Conservation (phyloP, 1,139 yeast genomes). For the Geotrichum australiense region DNA sequence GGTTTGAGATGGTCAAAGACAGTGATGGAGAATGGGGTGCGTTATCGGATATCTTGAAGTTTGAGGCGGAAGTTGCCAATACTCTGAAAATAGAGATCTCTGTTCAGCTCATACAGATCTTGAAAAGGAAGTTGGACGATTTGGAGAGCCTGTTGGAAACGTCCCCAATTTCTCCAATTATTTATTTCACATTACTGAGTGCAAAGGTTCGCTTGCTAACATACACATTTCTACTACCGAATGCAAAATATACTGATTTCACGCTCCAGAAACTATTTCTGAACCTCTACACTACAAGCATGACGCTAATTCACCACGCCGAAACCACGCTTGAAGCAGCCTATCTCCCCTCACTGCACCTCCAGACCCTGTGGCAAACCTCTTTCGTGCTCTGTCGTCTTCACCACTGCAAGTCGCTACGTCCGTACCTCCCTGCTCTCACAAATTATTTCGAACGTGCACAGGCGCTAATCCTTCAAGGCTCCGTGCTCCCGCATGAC, state of each 20-base stretch:
- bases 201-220: constrained; percentile 75
- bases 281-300: constrained; percentile 53
- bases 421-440: constrained; percentile 49
- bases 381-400: constrained; percentile 75
- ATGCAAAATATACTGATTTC: constrained; percentile 39
- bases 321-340: constrained; percentile 54
- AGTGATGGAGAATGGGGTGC: background rate
- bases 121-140: constrained; percentile 66
- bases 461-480: constrained; percentile 34
- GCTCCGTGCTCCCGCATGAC: constrained; percentile 84
- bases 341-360: constrained; percentile 77
- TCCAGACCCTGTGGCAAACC: constrained; percentile 83
- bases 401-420: constrained; percentile 61
- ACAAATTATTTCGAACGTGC: constrained; percentile 34
- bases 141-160: constrained; percentile 46
- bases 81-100: constrained; percentile 54
- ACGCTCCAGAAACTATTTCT: constrained; percentile 62
- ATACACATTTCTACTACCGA: constrained; percentile 53
- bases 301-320: constrained; percentile 24
- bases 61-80: constrained; percentile 78
- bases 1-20: constrained; percentile 57
- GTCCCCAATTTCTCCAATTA: constrained; percentile 41
- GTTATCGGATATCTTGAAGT: constrained; percentile 74
- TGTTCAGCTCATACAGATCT: constrained; percentile 60
- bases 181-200: constrained; percentile 60